A percentile compares a stretch with the other conserved stretches of the same genome.
These are phyloP conservation scores for Chrysosporium queenslandicum DNA, from an alignment of 2,329 filamentous ascomycete genomes.

Conservation along the genomic window DNA sequence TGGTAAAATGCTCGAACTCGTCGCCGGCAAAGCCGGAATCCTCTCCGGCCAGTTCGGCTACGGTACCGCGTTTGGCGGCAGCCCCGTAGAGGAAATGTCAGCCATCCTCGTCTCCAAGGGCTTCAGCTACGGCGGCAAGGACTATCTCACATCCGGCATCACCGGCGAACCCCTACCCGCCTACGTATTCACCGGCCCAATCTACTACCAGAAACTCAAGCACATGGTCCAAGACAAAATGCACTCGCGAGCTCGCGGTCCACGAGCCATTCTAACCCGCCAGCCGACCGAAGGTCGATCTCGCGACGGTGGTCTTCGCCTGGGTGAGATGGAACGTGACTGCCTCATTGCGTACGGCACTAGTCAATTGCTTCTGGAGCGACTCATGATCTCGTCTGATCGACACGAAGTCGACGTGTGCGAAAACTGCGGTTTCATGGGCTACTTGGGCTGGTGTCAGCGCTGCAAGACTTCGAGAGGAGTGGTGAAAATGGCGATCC, in stretches of 20 bases:
- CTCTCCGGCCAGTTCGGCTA: slow-evolving; percentile 78
- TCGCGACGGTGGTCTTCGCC: slow-evolving; percentile 76
- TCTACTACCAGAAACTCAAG: slow-evolving; percentile 99
- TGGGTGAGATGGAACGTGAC: slow-evolving; percentile 98
- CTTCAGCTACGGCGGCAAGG: slow-evolving; percentile 94
- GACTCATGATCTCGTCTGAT: slow-evolving; percentile 90
- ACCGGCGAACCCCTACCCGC: slow-evolving; percentile 89
- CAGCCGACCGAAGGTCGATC: slow-evolving; percentile 95
- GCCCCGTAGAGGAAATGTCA: slow-evolving; percentile 80
- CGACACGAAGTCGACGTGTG: slow-evolving; percentile 88
- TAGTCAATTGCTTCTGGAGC: slow-evolving; percentile 79
- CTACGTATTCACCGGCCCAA: slow-evolving; percentile 96
- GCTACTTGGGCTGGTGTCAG: slow-evolving; percentile 89
- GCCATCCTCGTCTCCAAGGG: slow-evolving; percentile 73
- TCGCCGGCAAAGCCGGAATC: slow-evolving; percentile 88
- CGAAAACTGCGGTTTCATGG: slow-evolving; percentile 87
- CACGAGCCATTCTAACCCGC: slow-evolving; percentile 79
- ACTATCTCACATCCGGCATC: slow-evolving; percentile 89
- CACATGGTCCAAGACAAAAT: slow-evolving; percentile 99
- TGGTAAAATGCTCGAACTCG: slow-evolving; percentile 89
- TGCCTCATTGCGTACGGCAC: slow-evolving; percentile 96
- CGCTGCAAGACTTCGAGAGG: slow-evolving; percentile 76
- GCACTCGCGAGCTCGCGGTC: slow-evolving; percentile 87
- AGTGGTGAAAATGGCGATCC: slow-evolving; percentile 89
- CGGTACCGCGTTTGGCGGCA: slow-evolving; percentile 77